Conservation (phyloP, 176 grass and related monocot species). For the Leersia perrieri region DNA sequence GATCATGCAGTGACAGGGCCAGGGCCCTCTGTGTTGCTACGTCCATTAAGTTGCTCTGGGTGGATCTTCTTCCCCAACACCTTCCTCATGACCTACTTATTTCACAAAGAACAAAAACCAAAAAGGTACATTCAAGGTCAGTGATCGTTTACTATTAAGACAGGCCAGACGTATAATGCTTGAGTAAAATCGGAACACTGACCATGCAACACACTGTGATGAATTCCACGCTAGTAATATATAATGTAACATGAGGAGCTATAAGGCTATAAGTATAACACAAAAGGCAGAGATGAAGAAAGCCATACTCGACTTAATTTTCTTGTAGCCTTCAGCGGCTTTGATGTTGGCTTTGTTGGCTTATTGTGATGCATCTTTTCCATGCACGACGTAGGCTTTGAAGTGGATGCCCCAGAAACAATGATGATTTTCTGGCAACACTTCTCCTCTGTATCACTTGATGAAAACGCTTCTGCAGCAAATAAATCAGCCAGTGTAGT, state of each 20-base stretch:
- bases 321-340: conserved; percentile 35
- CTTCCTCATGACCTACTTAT: conserved; percentile 84
- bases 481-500: conserved; percentile 96
- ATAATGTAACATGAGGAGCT: not conserved
- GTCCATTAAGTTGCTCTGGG: conserved; percentile 63
- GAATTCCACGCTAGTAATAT: conserved; percentile 11
- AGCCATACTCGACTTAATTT: conserved; percentile 74
- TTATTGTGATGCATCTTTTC: conserved; percentile 59
- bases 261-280: conserved; percentile 8
- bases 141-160: conserved; percentile 5
- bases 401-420: conserved; percentile 28
- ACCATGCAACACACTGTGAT: not conserved
- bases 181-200: not conserved
- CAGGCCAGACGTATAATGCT: conserved; percentile 4
- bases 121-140: conserved; percentile 19
- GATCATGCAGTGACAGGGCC: conserved; percentile 43
- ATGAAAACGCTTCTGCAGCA: conserved; percentile 63
- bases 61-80: conserved; percentile 98
- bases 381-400: conserved; percentile 31
- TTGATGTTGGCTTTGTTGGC: conserved; percentile 31
- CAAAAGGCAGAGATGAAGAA: conserved; percentile 31
- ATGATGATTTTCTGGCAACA: conserved; percentile 17
- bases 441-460: conserved; percentile 30
- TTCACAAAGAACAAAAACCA: conserved; percentile 39
- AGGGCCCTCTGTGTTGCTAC: conserved; percentile 39